These are phyloP conservation scores for Termitomyces sp. DNA, from an alignment of 768 basidiomycete species.

Conservation along the genomic window DNA sequence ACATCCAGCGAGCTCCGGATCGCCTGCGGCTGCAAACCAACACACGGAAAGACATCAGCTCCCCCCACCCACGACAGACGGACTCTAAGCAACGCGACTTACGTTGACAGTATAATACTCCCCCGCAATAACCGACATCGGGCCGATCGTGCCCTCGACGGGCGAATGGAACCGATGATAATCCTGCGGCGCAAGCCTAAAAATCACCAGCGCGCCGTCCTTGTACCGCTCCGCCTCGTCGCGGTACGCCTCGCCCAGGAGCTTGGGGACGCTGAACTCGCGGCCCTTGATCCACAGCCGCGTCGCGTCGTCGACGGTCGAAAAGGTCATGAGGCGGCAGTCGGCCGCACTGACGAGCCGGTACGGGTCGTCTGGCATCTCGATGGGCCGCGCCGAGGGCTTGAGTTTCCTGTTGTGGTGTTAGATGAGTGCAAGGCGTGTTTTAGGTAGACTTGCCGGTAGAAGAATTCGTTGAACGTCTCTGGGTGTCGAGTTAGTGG, in stretches of 20 bases:
- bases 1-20: constrained; percentile 87
- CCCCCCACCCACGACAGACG: no score
- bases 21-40: constrained; percentile 86
- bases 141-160: constrained; percentile 79
- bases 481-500: constrained; percentile 33
- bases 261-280: constrained; percentile 75
- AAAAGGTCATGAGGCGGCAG: constrained; percentile 80
- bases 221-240: constrained; percentile 62
- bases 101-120: constrained; percentile 98
- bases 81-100: constrained; percentile 15
- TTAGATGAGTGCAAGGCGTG: no score
- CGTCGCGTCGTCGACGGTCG: constrained; percentile 80
- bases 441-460: constrained; percentile 36
- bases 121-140: constrained; percentile 77
- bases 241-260: constrained; percentile 78
- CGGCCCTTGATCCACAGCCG: constrained; percentile 95
- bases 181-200: constrained; percentile 89
- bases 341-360: constrained; percentile 89
- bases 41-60: background rate
- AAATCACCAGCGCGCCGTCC: constrained; percentile 84
- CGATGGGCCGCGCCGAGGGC: constrained; percentile 69
- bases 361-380: constrained; percentile 64
- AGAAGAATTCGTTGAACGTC: constrained; percentile 93
- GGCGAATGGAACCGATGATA: constrained; percentile 93
- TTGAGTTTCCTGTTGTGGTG: constrained; percentile 68